Evolutionary conservation across 164 flowering plant genomes (phyloP).

Genomic region (Protea cynaroides): DNA sequence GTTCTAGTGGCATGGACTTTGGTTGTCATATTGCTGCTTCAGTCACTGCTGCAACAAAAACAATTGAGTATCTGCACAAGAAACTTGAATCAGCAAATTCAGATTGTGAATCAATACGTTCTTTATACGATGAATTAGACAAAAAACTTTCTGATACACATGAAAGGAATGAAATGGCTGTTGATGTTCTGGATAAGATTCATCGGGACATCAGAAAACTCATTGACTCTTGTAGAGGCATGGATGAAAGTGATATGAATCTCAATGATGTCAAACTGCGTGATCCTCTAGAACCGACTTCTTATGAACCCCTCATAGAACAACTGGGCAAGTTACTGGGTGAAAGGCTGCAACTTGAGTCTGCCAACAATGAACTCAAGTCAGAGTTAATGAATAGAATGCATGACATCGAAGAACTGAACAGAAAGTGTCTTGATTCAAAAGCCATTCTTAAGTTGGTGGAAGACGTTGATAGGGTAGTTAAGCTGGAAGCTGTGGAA

Average conservation of each 20-base stretch:
- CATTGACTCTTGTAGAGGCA: slow-evolving; percentile 25
- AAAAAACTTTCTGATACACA: slow-evolving; percentile 34
- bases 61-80: slow-evolving; percentile 43
- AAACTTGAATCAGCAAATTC: slow-evolving; percentile 42
- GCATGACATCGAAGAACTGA: slow-evolving; percentile 43
- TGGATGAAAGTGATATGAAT: slow-evolving; percentile 20
- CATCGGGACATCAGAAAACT: slow-evolving; percentile 39
- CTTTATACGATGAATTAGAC: slow-evolving; percentile 32
- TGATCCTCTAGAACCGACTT: slow-evolving; percentile 34
- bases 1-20: slow-evolving; percentile 20
- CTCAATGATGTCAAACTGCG: slow-evolving; percentile 17
- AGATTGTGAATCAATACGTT: slow-evolving; percentile 29
- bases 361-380: slow-evolving; percentile 33
- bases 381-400: slow-evolving; percentile 36
- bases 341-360: slow-evolving; percentile 48
- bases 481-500: slow-evolving; percentile 29
- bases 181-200: slow-evolving; percentile 32
- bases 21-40: slow-evolving; percentile 28
- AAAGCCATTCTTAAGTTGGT: slow-evolving; percentile 34
- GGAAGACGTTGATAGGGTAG: slow-evolving; percentile 35
- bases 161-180: slow-evolving; percentile 36
- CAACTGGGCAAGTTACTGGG: slow-evolving; percentile 31
- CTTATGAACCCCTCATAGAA: slow-evolving; percentile 33
- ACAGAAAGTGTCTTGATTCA: slow-evolving; percentile 25
- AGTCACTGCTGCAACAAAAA: slow-evolving; percentile 41